Conservation (phyloP, 129 eudicot species). For the Artemisia annua region DNA sequence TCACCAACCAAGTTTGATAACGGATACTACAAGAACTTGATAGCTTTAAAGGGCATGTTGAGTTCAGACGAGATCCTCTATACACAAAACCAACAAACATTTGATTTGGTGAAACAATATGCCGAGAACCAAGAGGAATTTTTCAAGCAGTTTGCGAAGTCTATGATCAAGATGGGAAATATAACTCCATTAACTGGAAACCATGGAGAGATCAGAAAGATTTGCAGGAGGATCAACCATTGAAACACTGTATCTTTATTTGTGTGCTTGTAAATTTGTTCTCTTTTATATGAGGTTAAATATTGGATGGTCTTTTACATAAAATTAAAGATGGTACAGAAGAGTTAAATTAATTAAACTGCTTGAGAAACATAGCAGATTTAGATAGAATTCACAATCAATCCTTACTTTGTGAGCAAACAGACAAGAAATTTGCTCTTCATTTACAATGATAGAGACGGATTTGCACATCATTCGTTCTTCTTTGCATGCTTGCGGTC, state of each 20-base stretch:
- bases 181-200: conserved; percentile 78
- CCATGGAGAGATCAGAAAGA: conserved; percentile 75
- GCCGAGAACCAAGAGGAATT: conserved; percentile 53
- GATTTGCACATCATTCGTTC: conserved; percentile 32
- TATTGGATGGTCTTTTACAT: conserved; percentile 6
- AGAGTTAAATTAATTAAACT: conserved; percentile 26
- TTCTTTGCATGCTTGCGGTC: conserved; percentile 17
- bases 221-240: conserved; percentile 72
- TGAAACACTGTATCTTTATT: conserved; percentile 19
- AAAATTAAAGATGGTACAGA: not conserved
- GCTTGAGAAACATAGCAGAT: conserved; percentile 30
- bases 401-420: conserved; percentile 39
- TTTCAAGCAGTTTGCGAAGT: conserved; percentile 80
- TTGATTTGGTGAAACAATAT: conserved; percentile 67
- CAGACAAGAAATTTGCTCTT: conserved; percentile 34
- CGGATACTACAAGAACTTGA: conserved; percentile 75
- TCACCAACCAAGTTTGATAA: conserved; percentile 75
- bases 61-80: conserved; percentile 76
- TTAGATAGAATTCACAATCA: conserved; percentile 14
- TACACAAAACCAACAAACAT: conserved; percentile 58
- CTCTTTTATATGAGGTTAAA: conserved; percentile 16
- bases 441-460: conserved; percentile 41
- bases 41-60: conserved; percentile 72
- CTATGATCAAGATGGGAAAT: conserved; percentile 92
- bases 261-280: conserved; percentile 22